These are phyloP conservation scores for Fusarium duplospermum DNA, from an alignment of 2,329 filamentous ascomycete species.

Conservation along the genomic window DNA sequence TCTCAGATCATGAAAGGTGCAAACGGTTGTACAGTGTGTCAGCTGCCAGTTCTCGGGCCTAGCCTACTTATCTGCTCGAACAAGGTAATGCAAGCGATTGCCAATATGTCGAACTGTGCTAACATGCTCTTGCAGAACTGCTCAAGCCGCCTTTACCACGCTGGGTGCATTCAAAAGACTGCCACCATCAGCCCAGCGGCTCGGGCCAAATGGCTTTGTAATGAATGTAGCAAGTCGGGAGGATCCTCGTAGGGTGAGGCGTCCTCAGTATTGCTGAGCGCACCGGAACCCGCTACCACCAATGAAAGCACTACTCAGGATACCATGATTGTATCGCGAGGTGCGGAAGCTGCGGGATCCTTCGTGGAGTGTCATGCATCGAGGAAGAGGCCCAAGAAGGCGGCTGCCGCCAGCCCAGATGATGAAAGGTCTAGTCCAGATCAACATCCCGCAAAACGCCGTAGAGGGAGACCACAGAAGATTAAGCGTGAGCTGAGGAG, in stretches of 20 bases:
- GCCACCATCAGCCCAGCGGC: slow-evolving; percentile 52
- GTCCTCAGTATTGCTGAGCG: slow-evolving; percentile 22
- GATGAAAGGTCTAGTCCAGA: neutral
- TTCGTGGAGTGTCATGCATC: slow-evolving; percentile 6
- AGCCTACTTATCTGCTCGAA: slow-evolving; percentile 63
- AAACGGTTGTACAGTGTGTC: slow-evolving; percentile 61
- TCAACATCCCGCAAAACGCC: slow-evolving; percentile 6
- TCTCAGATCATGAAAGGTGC: slow-evolving; percentile 55
- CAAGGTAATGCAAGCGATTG: slow-evolving; percentile 52
- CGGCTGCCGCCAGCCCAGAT: neutral
- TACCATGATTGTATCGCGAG: neutral
- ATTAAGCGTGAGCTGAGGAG: neutral
- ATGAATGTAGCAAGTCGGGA: slow-evolving; percentile 50
- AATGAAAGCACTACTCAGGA: neutral
- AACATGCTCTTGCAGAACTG: slow-evolving; percentile 53
- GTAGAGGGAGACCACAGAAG: slow-evolving; percentile 10
- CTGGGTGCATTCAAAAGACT: slow-evolving; percentile 55
- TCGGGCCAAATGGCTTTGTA: slow-evolving; percentile 57
- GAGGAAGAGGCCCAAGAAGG: slow-evolving; percentile 7
- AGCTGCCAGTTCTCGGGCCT: slow-evolving; percentile 60
- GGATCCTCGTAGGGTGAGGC: slow-evolving; percentile 44
- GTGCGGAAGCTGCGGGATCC: slow-evolving; percentile 7
- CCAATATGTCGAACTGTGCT: slow-evolving; percentile 17
- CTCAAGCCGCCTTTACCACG: slow-evolving; percentile 60
- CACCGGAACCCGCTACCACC: neutral